Conservation (phyloP, 1,284 basidiomycete genomes). For the Hemileia vastatrix region DNA sequence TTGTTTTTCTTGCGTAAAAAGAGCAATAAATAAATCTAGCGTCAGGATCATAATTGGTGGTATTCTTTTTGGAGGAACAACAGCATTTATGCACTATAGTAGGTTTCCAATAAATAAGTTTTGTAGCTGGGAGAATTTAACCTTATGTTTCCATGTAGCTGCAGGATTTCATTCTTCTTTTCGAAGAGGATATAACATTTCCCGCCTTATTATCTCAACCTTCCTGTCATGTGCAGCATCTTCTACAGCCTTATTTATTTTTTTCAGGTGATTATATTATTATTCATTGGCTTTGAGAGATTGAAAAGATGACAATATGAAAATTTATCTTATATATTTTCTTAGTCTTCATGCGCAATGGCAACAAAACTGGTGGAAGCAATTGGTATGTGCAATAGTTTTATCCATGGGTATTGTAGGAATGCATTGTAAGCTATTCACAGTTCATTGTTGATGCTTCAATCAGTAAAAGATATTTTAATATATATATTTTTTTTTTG, state of each 20-base stretch:
- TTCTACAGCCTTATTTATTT: slow-evolving; percentile 47
- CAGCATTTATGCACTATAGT: slow-evolving; percentile 46
- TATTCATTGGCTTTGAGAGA: slow-evolving; percentile 35
- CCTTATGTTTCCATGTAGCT: slow-evolving; percentile 48
- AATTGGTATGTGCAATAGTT: slow-evolving; percentile 45
- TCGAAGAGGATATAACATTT: slow-evolving; percentile 40
- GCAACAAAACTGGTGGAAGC: slow-evolving; percentile 50
- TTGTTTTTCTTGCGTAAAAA: neutral
- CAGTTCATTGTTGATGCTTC: too few relatives aligned
- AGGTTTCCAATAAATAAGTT: neutral
- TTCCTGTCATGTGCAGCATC: slow-evolving; percentile 48
- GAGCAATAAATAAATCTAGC: neutral
- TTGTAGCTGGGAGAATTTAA: neutral
- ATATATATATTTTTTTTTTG: neutral
- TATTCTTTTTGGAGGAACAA: slow-evolving; percentile 65
- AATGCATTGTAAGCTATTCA: slow-evolving; percentile 50
- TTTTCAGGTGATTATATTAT: slow-evolving; percentile 44
- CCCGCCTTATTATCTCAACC: slow-evolving; percentile 47
- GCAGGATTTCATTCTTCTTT: slow-evolving; percentile 43
- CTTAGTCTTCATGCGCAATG: slow-evolving; percentile 41
- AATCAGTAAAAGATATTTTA: neutral
- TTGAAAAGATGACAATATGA: too few relatives aligned
- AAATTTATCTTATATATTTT: neutral
- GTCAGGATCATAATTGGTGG: slow-evolving; percentile 37
- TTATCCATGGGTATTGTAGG: slow-evolving; percentile 48